A percentile compares a stretch with the other conserved stretches of the same genome.
These are phyloP conservation scores for Backusella parvicylindrica DNA, from an alignment of 192 early-diverging fungal species.

Conservation along the genomic window DNA sequence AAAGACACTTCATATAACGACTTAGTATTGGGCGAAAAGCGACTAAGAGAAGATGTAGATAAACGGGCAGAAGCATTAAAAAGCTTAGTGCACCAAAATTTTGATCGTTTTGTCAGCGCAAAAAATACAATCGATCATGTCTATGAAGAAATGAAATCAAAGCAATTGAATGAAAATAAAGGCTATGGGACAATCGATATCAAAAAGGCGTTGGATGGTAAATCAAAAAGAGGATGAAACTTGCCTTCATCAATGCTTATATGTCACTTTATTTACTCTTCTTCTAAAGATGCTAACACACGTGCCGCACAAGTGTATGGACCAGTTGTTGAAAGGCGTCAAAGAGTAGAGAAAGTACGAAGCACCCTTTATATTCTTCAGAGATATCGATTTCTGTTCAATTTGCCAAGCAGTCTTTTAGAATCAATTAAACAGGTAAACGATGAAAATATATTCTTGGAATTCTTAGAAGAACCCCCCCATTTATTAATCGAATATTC, in stretches of 20 bases:
- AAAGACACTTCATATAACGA: constrained; percentile 81
- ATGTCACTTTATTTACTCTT: background rate
- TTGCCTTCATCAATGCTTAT: background rate
- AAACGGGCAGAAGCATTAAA: constrained; percentile 85
- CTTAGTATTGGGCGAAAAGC: constrained; percentile 70
- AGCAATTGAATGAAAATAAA: constrained; percentile 74
- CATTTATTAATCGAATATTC: background rate
- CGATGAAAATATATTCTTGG: too few species aligned
- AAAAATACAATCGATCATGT: constrained; percentile 93
- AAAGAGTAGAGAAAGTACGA: constrained; percentile 87
- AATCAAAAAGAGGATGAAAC: background rate
- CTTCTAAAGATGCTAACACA: constrained; percentile 46
- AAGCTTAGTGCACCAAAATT: constrained; percentile 90
- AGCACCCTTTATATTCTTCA: constrained; percentile 88
- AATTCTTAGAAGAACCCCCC: background rate
- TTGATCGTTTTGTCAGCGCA: constrained; percentile 94
- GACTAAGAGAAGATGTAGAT: constrained; percentile 67
- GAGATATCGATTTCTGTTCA: constrained; percentile 96
- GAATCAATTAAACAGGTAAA: constrained; percentile 78
- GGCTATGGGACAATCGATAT: constrained; percentile 82
- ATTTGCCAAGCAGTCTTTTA: constrained; percentile 83
- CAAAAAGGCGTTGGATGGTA: constrained; percentile 63
- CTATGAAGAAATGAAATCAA: constrained; percentile 88
- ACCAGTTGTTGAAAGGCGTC: constrained; percentile 81
- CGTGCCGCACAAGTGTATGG: constrained; percentile 81